These are phyloP conservation scores for Alternaria arbusti DNA, from an alignment of 2,329 filamentous ascomycete species.

Conservation along the genomic window DNA sequence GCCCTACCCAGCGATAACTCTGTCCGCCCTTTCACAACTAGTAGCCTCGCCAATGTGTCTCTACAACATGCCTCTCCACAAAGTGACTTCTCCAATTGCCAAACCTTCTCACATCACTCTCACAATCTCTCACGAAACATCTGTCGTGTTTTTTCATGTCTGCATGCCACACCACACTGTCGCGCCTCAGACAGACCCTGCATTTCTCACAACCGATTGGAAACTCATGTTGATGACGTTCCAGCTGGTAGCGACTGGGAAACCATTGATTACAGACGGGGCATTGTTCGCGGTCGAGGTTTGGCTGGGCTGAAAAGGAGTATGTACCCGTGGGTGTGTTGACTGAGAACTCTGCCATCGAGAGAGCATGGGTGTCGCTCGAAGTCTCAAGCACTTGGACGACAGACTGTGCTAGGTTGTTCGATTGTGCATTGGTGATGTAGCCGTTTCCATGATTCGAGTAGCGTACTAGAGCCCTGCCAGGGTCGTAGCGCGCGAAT, in stretches of 20 bases:
- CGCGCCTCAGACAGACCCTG: constrained; percentile 21
- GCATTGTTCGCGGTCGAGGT: constrained; percentile 32
- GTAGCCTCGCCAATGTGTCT: constrained; percentile 9
- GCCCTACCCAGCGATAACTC: not conserved
- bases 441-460: not conserved
- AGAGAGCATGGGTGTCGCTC: constrained; percentile 18
- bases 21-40: not conserved
- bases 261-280: constrained; percentile 23
- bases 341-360: constrained; percentile 18
- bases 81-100: constrained; percentile 21
- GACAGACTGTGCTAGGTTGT: not conserved
- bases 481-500: constrained; percentile 1
- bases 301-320: constrained; percentile 21
- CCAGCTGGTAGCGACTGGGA: constrained; percentile 14
- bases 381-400: constrained; percentile 17
- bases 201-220: constrained; percentile 25
- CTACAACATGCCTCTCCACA: constrained; percentile 22
- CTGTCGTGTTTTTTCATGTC: constrained; percentile 18
- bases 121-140: constrained; percentile 31
- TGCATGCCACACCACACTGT: constrained; percentile 24
- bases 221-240: constrained; percentile 18
- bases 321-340: constrained; percentile 9
- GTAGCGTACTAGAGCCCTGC: not conserved
- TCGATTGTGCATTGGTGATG: not conserved
- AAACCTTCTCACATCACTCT: constrained; percentile 15